These are phyloP conservation scores for Saccharum officinarum DNA, from an alignment of 176 grass and related monocot genomes.

Conservation along the genomic window DNA sequence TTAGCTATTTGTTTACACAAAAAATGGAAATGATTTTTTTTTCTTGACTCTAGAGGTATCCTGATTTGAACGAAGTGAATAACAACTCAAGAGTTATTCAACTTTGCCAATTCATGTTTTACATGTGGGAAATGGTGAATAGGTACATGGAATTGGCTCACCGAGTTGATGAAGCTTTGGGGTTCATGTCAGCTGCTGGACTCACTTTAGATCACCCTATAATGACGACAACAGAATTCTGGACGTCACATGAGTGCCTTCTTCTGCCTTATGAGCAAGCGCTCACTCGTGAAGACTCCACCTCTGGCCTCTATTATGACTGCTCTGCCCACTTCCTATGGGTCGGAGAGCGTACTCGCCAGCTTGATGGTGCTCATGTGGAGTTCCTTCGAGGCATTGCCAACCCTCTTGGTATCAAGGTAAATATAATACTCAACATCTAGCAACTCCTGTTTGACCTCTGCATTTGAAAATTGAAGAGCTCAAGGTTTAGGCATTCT, in stretches of 20 bases:
- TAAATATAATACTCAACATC: slow-evolving; percentile 17
- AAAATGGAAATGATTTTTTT: background rate
- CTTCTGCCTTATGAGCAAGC: slow-evolving; percentile 88
- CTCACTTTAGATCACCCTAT: slow-evolving; percentile 84
- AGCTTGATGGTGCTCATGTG: slow-evolving; percentile 90
- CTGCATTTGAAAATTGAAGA: slow-evolving; percentile 1
- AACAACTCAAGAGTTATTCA: background rate
- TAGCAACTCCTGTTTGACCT: slow-evolving; percentile 5
- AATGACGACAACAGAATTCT: slow-evolving; percentile 89
- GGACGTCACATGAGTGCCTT: slow-evolving; percentile 94
- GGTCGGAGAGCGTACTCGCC: slow-evolving; percentile 88
- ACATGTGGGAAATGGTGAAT: slow-evolving; percentile 30
- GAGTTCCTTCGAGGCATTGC: slow-evolving; percentile 87
- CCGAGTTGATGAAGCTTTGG: slow-evolving; percentile 82
- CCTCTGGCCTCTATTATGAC: slow-evolving; percentile 72
- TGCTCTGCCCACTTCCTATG: slow-evolving; percentile 95
- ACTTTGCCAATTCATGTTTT: slow-evolving; percentile 17
- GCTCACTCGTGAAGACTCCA: slow-evolving; percentile 88
- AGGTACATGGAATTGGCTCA: slow-evolving; percentile 94
- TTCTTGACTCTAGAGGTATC: background rate
- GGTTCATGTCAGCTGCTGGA: slow-evolving; percentile 90
- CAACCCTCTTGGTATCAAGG: slow-evolving; percentile 94
- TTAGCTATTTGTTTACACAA: background rate
- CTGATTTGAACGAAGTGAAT: background rate
- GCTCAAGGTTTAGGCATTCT: background rate